Conservation (phyloP, 257 asterid species). For the Ajuga chamaepitys region DNA sequence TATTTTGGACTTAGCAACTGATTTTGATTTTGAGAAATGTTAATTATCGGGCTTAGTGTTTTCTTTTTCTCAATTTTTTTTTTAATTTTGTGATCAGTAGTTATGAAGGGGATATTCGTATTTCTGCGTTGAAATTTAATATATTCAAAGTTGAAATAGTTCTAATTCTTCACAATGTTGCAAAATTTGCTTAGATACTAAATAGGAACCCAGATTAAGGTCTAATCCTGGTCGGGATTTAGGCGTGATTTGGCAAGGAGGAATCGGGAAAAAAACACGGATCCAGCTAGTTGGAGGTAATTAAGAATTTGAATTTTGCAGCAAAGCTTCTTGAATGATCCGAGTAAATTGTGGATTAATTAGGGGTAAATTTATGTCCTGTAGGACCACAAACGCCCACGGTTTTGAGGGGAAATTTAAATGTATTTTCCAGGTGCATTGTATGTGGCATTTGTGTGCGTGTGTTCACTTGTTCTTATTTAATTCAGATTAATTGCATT, state of each 20-base stretch:
- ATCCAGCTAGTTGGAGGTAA: too few relatives aligned
- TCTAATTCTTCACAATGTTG: too few relatives aligned
- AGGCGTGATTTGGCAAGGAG: too few relatives aligned
- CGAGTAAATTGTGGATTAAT: neutral
- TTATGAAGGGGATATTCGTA: too few relatives aligned
- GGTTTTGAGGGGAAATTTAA: neutral
- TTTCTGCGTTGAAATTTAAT: too few relatives aligned
- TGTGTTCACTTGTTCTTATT: neutral
- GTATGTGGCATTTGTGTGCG: conserved; percentile 3
- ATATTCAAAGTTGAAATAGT: too few relatives aligned
- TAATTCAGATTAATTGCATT: conserved; percentile 8
- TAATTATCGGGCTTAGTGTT: neutral
- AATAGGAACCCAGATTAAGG: too few relatives aligned
- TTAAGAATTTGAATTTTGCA: too few relatives aligned
- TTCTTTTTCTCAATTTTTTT: too few relatives aligned
- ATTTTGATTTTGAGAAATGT: neutral
- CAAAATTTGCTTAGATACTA: too few relatives aligned
- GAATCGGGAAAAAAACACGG: too few relatives aligned
- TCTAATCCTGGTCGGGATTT: too few relatives aligned
- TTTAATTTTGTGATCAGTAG: neutral
- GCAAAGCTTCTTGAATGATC: neutral
- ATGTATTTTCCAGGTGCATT: conserved; percentile 22
- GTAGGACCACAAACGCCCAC: neutral
- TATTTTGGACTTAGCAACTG: neutral
- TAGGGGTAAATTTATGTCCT: neutral